Conservation (phyloP, 352 stramenopile genomes). For the Thalassiosira ordinaria region DNA sequence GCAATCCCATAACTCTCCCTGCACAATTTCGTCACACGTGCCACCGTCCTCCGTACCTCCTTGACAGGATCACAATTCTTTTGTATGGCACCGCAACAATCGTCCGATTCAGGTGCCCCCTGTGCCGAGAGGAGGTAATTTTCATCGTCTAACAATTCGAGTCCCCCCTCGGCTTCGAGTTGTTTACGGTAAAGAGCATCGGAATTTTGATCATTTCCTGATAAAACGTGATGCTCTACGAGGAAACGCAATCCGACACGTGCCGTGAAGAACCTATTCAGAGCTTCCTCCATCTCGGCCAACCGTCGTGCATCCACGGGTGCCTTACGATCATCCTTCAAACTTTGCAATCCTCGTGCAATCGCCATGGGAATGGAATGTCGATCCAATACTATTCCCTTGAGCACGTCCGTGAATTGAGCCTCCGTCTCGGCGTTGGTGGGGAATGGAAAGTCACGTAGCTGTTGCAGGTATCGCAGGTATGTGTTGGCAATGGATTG, state of each 20-base stretch:
- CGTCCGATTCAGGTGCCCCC: constrained; percentile 21
- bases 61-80: constrained; percentile 76
- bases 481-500: constrained; percentile 83
- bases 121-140: constrained; percentile 1
- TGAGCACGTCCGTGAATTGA: constrained; percentile 76
- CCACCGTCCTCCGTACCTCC: constrained; percentile 66
- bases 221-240: constrained; percentile 85
- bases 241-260: constrained; percentile 84
- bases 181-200: constrained; percentile 42
- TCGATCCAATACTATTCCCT: constrained; percentile 73
- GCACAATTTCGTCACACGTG: constrained; percentile 65
- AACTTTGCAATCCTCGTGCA: constrained; percentile 60
- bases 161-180: constrained; percentile 38
- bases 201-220: constrained; percentile 44
- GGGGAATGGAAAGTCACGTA: constrained; percentile 71
- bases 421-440: constrained; percentile 68
- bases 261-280: constrained; percentile 86
- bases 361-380: constrained; percentile 77
- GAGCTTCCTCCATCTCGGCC: constrained; percentile 81
- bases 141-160: constrained; percentile 34
- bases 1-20: constrained; percentile 73
- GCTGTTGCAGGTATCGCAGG: constrained; percentile 74
- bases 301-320: constrained; percentile 42
- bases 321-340: constrained; percentile 49
- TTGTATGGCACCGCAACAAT: constrained; percentile 79